phyloP scores from a whole-genome alignment of 352 stramenopile genomes.

The Globisporangium cystogenes region DNA sequence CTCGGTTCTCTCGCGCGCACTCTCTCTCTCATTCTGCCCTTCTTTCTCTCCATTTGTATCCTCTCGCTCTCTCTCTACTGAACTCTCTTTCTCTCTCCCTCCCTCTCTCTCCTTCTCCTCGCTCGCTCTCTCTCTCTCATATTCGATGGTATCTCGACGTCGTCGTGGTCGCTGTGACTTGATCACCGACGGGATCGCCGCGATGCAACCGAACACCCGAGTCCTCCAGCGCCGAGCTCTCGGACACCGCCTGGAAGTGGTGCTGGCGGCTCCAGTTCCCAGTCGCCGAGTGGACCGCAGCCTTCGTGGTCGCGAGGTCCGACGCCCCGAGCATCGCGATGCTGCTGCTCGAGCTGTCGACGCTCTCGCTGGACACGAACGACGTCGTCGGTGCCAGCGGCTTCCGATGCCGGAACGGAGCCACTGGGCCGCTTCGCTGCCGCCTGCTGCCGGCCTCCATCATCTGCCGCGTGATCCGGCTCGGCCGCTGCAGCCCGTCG shows the following conservation, averaged over 20 bases:
- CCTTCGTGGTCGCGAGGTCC: background rate
- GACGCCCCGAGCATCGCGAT: background rate
- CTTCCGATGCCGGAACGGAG: background rate
- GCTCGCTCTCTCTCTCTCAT: background rate
- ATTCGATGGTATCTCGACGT: constrained; percentile 3
- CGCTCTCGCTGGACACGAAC: background rate
- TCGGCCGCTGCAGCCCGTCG: constrained; percentile 4
- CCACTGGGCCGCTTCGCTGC: too few species aligned
- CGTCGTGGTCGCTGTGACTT: background rate
- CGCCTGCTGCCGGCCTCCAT: background rate
- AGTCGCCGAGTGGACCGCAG: background rate
- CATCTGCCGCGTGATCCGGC: constrained; percentile 11
- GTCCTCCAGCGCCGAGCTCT: background rate
- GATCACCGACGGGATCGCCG: too few species aligned
- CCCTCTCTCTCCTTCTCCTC: background rate
- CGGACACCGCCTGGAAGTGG: background rate
- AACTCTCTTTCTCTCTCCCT: background rate
- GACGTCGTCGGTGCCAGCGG: background rate
- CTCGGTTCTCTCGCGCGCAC: background rate
- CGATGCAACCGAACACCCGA: background rate
- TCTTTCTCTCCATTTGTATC: background rate
- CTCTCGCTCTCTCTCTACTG: background rate
- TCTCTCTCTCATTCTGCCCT: background rate
- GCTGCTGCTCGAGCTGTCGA: background rate
- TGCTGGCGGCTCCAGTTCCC: background rate